A percentile compares a stretch with the other conserved stretches of the same genome.
These are phyloP conservation scores for Xylariaceae sp. DNA, from an alignment of 2,329 filamentous ascomycete species.

Conservation along the genomic window DNA sequence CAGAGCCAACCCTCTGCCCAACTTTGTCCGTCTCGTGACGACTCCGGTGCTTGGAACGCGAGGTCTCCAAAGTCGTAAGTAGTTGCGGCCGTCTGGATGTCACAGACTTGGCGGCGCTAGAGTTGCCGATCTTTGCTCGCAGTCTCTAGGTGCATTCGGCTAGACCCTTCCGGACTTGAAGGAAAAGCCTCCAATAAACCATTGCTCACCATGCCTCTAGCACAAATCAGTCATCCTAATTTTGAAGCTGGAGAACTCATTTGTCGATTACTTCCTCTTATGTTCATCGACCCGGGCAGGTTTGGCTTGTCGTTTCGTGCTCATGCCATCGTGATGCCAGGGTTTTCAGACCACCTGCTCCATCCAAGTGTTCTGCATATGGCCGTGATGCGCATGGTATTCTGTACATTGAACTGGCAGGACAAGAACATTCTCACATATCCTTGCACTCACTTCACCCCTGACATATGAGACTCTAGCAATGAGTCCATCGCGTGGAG, in stretches of 20 bases:
- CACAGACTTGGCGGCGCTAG: constrained; percentile 4
- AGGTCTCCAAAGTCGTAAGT: no score
- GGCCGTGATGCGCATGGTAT: no score
- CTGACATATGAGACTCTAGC: constrained; percentile 5
- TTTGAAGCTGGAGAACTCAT: neutral
- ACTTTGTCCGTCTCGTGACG: no score
- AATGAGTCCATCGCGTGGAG: constrained; percentile 4
- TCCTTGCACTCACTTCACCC: constrained; percentile 4
- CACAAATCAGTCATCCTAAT: constrained; percentile 11
- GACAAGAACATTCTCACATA: constrained; percentile 1
- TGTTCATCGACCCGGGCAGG: neutral
- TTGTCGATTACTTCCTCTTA: neutral
- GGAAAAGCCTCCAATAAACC: constrained; percentile 26
- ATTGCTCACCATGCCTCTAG: constrained; percentile 9
- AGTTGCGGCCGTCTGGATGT: no score
- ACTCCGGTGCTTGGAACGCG: no score
- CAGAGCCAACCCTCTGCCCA: no score
- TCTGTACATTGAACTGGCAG: no score
- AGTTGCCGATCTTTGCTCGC: constrained; percentile 1
- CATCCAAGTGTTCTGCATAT: no score
- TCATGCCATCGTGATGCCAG: no score
- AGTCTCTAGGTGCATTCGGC: constrained; percentile 21
- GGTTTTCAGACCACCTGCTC: no score
- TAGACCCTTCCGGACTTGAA: constrained; percentile 21
- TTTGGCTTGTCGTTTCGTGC: no score